Base-by-base conservation (phyloP, 768 basidiomycete species). In the Termitomyces sp. region DNA sequence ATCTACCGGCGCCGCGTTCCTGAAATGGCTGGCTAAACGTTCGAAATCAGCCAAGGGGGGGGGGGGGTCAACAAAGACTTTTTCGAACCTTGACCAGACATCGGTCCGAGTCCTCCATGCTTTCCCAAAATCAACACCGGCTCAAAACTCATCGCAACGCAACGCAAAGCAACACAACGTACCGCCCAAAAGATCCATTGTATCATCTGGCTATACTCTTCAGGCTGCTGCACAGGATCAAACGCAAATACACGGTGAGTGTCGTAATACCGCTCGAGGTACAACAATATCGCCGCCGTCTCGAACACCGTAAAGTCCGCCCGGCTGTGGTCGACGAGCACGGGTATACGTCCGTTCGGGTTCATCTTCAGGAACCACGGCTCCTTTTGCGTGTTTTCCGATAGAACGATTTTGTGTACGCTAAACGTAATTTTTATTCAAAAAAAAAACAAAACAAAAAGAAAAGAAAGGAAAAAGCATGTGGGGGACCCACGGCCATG, bases 111-210 rank as follows among this genome's bases (percentile, higher is more conserved):
- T 3, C 61, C 63, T 50, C 65, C 63, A 58, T 66, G 65, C 65
- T 64, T 36, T 27, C 27, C 27, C 2, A 27, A 27, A 27, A 27
- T 27, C 27, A 27, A 3, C 27, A 27, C 4, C 27, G 4, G n/a
- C n/a, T 27, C 27, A 27, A 1, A 1, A 27, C 27, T 27, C 27
- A 2, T 27, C 27, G 4, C 2, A 27, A 27, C 27, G 3, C 27
- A 27, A 27, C 27, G 27, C 27, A 27, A 27, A 27, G 27, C 27
- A 27, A n/a, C n/a, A n/a, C n/a, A 27, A 27, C 27, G 27, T 33
- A 61, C 65, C 51, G 73, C 72, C 67, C 79, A 82, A 61, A 80
- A 75, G 37, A 82, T 75, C 81, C 78, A 82, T 63, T 77, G 77
- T 52, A 78, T 48, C 55, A 73, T 72, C 65, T 80, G 76, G 41